Base-by-base conservation (phyloP, 2,329 filamentous ascomycete genomes). In the Curvularia eragrostidis region DNA sequence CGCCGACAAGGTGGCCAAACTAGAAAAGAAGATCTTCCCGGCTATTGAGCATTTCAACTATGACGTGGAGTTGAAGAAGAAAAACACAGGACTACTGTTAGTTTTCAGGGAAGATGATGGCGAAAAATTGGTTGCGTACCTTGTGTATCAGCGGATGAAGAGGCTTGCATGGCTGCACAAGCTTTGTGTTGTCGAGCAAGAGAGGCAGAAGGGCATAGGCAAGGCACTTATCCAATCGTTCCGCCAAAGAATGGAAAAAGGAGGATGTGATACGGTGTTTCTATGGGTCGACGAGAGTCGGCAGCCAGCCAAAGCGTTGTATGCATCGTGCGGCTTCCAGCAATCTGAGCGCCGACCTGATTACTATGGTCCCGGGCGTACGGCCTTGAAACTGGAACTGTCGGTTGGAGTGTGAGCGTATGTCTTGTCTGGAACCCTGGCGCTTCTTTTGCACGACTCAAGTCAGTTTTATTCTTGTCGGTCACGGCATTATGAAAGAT, bases 231-330 rank as follows among this genome's bases (percentile, higher is more conserved):
- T 84, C 67, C 68, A 74, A 58, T 77, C 77, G 61, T 76, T 83
- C 62, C 72, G 76, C 49, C 63, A 72, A 48, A 74, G 76, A 48
- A 74, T 84, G 54, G 73, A 73, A 63, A 78, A 73, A 61, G 79
- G 80, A 68, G 81, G 80, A 49, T 83, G 81, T 67, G 74, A 78
- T 61, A 78, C 68, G 47, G 78, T 85, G 55, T 78, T 82, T 42
- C 67, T 84, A 51, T 84, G 82, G 83, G 82, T 84, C 43, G 82
- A 85, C 61, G 78, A 80, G 69, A 76, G 68, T 47, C 78, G 81
- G 62, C 65, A 73, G 34, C 73, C 77, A 57, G 82, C 83, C 6
- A 75, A 78, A 62, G 69, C 70, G 48, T 66, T 84, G 57, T 85
- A 84, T 71, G 54, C 63, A 23, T 73, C 75, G 7, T 77, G 70